phyloP scores from a whole-genome alignment of 2,329 filamentous ascomycete species.

The Phoma sp. region DNA sequence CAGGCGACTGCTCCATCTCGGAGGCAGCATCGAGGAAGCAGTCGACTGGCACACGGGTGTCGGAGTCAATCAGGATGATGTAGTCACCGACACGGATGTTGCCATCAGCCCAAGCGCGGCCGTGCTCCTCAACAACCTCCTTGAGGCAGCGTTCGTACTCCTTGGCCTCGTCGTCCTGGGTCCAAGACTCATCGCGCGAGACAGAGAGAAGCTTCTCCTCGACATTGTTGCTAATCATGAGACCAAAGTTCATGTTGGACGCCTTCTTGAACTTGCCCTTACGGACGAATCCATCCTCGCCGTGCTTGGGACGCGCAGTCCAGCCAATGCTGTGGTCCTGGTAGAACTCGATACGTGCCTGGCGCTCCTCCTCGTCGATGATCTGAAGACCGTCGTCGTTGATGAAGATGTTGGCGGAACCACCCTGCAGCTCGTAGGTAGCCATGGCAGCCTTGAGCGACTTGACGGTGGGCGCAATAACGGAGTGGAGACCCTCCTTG shows the following conservation, averaged over 20 bases:
- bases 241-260: conserved; percentile 75
- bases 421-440: conserved; percentile 59
- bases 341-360: conserved; percentile 53
- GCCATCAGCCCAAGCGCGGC: conserved; percentile 79
- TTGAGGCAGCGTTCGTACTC: conserved; percentile 53
- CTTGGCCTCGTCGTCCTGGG: conserved; percentile 26
- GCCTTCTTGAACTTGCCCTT: conserved; percentile 51
- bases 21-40: conserved; percentile 78
- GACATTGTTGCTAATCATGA: conserved; percentile 66
- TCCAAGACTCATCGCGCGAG: conserved; percentile 47
- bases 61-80: conserved; percentile 74
- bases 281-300: conserved; percentile 32
- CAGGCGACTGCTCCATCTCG: conserved; percentile 79
- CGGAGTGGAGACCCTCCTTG: conserved; percentile 76
- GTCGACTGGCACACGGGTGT: conserved; percentile 77
- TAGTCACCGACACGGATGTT: conserved; percentile 85
- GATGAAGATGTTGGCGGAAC: conserved; percentile 69
- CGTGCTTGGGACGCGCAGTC: conserved; percentile 53
- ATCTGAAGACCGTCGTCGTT: conserved; percentile 72
- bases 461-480: conserved; percentile 76
- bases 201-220: conserved; percentile 62
- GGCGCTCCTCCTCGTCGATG: conserved; percentile 55
- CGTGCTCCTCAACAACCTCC: conserved; percentile 70
- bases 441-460: conserved; percentile 71
- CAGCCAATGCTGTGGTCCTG: conserved; percentile 56